phyloP scores from a whole-genome alignment of 169 alveolate species.

The Plasmodium vivax region DNA sequence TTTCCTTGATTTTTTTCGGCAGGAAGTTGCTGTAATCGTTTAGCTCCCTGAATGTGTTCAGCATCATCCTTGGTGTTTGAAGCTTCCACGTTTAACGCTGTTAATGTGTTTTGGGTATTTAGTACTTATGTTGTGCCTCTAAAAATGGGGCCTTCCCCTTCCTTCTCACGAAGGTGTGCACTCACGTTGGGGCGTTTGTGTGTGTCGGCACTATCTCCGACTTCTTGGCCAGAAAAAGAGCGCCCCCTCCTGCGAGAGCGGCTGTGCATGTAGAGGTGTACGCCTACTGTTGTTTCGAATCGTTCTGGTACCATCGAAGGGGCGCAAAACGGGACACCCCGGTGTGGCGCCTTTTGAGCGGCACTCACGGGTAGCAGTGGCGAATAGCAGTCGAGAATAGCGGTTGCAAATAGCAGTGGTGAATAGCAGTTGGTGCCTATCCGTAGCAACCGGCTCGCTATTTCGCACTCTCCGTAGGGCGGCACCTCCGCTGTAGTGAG shows the following conservation, averaged over 20 bases:
- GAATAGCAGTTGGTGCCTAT: not conserved
- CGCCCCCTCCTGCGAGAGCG: not conserved
- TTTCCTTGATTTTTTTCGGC: constrained; percentile 50
- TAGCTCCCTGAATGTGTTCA: constrained; percentile 53
- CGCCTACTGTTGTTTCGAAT: not conserved
- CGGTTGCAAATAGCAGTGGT: too few species aligned
- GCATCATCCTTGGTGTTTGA: not conserved
- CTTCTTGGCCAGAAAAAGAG: not conserved
- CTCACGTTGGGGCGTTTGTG: not conserved
- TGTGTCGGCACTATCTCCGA: not conserved
- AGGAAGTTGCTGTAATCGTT: constrained; percentile 54
- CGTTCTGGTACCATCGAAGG: not conserved
- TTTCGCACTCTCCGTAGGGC: not conserved
- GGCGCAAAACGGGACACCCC: not conserved
- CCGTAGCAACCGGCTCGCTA: not conserved
- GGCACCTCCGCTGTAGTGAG: not conserved
- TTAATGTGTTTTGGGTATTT: not conserved
- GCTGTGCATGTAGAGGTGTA: not conserved
- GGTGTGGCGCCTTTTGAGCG: not conserved
- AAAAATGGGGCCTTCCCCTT: not conserved
- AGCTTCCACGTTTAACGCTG: not conserved
- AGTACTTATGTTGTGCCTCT: too few species aligned
- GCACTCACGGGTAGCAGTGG: not conserved
- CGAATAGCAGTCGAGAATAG: not conserved
- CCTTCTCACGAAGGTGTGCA: not conserved